phyloP scores from a whole-genome alignment of 192 early-diverging fungal genomes.

The Backusella circina region DNA sequence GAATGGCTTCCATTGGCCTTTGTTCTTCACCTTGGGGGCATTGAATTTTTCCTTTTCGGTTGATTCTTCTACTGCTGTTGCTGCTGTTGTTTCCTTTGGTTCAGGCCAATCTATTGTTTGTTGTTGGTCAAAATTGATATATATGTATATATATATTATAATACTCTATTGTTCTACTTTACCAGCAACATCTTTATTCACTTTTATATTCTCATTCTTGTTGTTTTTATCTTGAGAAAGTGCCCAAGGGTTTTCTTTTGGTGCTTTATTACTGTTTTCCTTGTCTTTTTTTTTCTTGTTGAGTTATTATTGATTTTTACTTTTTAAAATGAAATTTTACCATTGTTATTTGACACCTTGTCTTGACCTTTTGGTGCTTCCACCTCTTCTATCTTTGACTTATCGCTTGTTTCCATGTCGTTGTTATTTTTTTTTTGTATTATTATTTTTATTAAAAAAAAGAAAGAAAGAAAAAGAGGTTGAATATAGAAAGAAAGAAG shows the following conservation, averaged over 20 bases:
- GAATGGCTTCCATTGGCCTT: conserved; percentile 47
- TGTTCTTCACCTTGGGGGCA: conserved; percentile 14
- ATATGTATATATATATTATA: neutral
- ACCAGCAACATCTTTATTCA: neutral
- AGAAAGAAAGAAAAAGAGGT: neutral
- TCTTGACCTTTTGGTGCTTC: neutral
- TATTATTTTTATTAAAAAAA: neutral
- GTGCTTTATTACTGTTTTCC: neutral
- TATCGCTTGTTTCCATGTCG: neutral
- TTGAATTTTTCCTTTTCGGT: conserved; percentile 16
- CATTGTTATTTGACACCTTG: neutral
- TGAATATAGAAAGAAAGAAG: neutral
- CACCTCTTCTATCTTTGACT: neutral
- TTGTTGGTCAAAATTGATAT: neutral
- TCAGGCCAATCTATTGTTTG: conserved; percentile 27
- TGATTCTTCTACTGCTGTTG: neutral
- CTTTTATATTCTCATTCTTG: neutral
- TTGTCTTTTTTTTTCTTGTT: neutral
- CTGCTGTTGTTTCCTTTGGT: conserved; percentile 17
- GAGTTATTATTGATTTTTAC: neutral
- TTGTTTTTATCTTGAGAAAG: conserved; percentile 16
- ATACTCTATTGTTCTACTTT: neutral
- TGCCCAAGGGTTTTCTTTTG: conserved; percentile 20
- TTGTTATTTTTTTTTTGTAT: neutral
- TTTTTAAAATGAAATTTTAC: neutral